Evolutionary conservation across 176 grass and related monocot genomes (phyloP), one percentile per base, ranked within the genome.

Genomic region (Triticum dicoccoides): DNA sequence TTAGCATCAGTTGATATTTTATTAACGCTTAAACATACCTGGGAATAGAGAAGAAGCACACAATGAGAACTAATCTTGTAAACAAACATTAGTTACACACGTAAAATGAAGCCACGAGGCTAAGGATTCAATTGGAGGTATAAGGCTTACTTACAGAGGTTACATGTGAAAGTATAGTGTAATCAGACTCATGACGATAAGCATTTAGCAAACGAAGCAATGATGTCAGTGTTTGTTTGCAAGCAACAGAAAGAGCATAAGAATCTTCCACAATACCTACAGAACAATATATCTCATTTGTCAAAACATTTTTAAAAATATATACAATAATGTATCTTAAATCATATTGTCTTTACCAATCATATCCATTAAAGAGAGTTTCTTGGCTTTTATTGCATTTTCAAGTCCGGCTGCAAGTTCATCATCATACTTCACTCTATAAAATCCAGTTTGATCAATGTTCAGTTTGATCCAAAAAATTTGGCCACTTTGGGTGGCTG

Each of bases 341-440:
- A 34, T 21, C 17, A 9, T 77, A 45, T 59, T 64, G 18, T 78
- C 38, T 27, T 86, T 91, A 98, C 96, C 96, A 51, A 96, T 92
- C 86, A 92, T 94, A 89, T 98, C 96, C 84, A 79, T 96, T 79
- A 92, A 70, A 59, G 90, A 91, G 44, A 96, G 84, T 49, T 92
- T 86, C 32, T 92, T 89, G 59, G 82, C 67, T 77, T 98, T 87
- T 77, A 96, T 88, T 35, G 93, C 96, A 35, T 88, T 91, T 88
- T 79, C 67, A 67, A 98, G 92, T 80, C 93, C 84, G 80, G 82
- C 82, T 80, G 88, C 86, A 90, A 98, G 91, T 86, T 94, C 86
- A 88, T 92, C 90, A 90, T 98, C 96, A 83, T 98, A 98, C 73
- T 96, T 94, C 41, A 96, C 92, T 80, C 96, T 85, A 67, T 94